phyloP scores from a whole-genome alignment of 1,284 basidiomycete species.

The Sanghuangporus weigelae region DNA sequence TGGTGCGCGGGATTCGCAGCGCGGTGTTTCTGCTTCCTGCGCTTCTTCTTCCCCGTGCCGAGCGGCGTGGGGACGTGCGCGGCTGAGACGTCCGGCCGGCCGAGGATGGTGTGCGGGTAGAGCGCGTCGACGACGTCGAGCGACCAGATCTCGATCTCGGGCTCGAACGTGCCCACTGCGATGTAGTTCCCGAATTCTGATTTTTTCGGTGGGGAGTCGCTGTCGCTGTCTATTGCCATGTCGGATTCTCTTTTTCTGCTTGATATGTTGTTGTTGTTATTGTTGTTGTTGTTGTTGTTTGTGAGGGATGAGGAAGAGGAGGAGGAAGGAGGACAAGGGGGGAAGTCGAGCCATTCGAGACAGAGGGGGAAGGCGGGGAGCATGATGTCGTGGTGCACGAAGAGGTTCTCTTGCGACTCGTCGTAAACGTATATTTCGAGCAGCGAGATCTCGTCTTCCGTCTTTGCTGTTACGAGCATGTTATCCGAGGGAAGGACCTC shows the following conservation, averaged over 20 bases:
- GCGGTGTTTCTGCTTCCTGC: constrained; percentile 79
- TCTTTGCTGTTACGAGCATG: constrained; percentile 89
- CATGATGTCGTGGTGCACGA: constrained; percentile 97
- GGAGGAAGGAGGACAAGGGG: constrained; percentile 49
- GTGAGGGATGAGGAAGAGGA: constrained; percentile 26
- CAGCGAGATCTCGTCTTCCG: constrained; percentile 95
- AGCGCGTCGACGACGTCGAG: constrained; percentile 91
- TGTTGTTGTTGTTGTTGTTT: background rate
- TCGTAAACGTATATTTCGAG: constrained; percentile 95
- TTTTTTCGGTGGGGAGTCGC: constrained; percentile 28
- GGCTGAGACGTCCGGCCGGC: constrained; percentile 81
- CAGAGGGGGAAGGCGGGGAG: constrained; percentile 97
- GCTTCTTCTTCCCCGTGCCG: constrained; percentile 92
- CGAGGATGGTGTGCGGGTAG: constrained; percentile 91
- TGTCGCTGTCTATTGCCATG: constrained; percentile 15
- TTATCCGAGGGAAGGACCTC: constrained; percentile 91
- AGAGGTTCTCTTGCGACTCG: constrained; percentile 88
- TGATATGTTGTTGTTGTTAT: background rate
- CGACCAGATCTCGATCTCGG: constrained; percentile 98
- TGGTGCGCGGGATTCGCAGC: constrained; percentile 70
- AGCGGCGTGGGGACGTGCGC: constrained; percentile 72
- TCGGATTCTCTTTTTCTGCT: background rate
- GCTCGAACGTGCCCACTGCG: constrained; percentile 95
- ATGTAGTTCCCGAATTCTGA: constrained; percentile 81
- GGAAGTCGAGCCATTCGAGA: constrained; percentile 98